A percentile compares a stretch with the other conserved stretches of the same genome.
Evolutionary conservation across 371 early-diverging fungal species (phyloP).

Genomic region (Enterocytospora artemiae): DNA sequence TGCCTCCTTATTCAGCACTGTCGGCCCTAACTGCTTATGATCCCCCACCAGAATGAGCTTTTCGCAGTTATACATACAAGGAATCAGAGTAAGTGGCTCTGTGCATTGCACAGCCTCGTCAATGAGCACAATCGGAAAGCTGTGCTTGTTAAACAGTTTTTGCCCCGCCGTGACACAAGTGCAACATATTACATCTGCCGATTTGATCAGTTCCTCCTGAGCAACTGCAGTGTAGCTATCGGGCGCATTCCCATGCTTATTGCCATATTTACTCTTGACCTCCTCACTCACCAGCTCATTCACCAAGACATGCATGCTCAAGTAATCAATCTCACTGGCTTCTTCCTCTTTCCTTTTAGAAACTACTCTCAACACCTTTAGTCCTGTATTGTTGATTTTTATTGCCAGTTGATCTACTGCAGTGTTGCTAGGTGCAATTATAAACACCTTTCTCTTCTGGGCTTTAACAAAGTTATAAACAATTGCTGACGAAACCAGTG

Average conservation of each 20-base stretch:
- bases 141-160: conserved; percentile 69
- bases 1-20: conserved; percentile 86
- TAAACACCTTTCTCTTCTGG: conserved; percentile 68
- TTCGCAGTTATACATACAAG: conserved; percentile 77
- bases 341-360: conserved; percentile 83
- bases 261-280: conserved; percentile 70
- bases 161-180: conserved; percentile 94
- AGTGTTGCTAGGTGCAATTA: conserved; percentile 93
- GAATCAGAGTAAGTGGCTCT: conserved; percentile 91
- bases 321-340: conserved; percentile 69
- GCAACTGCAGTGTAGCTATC: conserved; percentile 56
- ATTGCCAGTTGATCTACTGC: conserved; percentile 93
- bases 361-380: conserved; percentile 82
- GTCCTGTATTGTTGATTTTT: conserved; percentile 76
- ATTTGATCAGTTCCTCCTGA: conserved; percentile 73
- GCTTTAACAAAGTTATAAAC: conserved; percentile 80
- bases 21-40: conserved; percentile 93
- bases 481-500: conserved; percentile 84
- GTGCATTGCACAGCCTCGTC: conserved; percentile 93
- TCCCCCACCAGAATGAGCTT: conserved; percentile 93
- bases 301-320: conserved; percentile 74
- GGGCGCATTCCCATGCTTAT: too few relatives aligned
- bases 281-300: conserved; percentile 70
- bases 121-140: conserved; percentile 80
- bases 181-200: conserved; percentile 87